These are phyloP conservation scores for Ploettnerulaceae sp. DNA, from an alignment of 2,329 filamentous ascomycete genomes.

Conservation along the genomic window DNA sequence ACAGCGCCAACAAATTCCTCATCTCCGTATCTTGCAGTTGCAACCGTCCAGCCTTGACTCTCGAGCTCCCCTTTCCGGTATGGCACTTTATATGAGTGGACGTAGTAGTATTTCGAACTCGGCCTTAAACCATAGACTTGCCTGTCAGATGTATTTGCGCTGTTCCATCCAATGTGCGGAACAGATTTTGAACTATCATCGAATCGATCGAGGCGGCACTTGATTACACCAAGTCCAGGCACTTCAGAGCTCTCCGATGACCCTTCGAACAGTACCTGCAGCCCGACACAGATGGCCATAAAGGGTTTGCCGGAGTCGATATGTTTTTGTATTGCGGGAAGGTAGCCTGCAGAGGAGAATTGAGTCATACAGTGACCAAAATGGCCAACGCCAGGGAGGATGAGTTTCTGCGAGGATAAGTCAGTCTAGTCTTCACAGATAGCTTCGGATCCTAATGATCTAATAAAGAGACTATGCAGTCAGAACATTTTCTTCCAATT, in stretches of 20 bases:
- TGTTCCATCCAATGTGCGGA: conserved; percentile 99
- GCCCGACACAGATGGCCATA: conserved; percentile 93
- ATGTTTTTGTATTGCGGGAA: conserved; percentile 76
- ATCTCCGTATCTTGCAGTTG: conserved; percentile 78
- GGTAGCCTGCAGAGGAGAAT: conserved; percentile 74
- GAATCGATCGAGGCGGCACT: conserved; percentile 69
- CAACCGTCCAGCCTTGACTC: conserved; percentile 82
- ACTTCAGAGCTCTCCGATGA: conserved; percentile 73
- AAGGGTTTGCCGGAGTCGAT: conserved; percentile 92
- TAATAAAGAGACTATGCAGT: background rate
- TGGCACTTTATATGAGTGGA: conserved; percentile 86
- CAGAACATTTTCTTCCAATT: background rate
- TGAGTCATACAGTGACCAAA: conserved; percentile 94
- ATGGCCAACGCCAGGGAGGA: conserved; percentile 93
- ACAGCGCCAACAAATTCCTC: conserved; percentile 92
- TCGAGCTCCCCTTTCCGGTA: conserved; percentile 73
- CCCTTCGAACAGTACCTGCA: conserved; percentile 84
- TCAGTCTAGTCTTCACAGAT: background rate
- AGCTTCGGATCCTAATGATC: background rate
- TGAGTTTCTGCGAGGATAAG: conserved; percentile 63
- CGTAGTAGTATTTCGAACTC: conserved; percentile 95
- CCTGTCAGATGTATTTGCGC: conserved; percentile 59
- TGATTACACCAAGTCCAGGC: conserved; percentile 71
- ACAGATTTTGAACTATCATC: conserved; percentile 76
- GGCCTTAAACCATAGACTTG: conserved; percentile 75